Evolutionary conservation across 116 monocot genomes (phyloP).

Genomic region (Papilionanthe hybrid): DNA sequence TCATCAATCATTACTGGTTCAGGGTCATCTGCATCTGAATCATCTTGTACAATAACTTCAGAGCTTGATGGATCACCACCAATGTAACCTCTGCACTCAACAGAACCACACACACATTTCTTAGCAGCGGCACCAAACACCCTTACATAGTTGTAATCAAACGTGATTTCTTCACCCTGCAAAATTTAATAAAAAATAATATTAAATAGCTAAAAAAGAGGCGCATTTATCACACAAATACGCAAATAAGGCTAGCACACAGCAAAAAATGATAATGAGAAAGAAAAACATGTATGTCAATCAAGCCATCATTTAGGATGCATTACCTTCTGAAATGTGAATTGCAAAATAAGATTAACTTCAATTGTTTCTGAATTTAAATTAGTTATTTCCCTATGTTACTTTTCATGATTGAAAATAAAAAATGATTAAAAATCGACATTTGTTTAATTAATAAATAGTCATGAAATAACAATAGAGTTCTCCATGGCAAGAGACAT

Average conservation of each 20-base stretch:
- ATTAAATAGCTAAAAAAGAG: background rate
- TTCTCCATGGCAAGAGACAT: background rate
- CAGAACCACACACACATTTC: conserved; percentile 84
- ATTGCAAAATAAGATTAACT: background rate
- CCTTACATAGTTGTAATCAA: conserved; percentile 94
- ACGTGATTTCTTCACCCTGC: conserved; percentile 95
- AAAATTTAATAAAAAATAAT: conserved; percentile 5
- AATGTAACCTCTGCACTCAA: conserved; percentile 83
- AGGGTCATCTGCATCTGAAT: conserved; percentile 74
- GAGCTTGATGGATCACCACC: conserved; percentile 78
- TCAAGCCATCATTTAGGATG: too few species aligned
- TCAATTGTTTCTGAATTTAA: background rate
- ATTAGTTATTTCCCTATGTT: background rate
- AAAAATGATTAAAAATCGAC: background rate
- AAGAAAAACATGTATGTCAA: background rate
- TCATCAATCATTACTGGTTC: conserved; percentile 48
- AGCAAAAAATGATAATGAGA: conserved; percentile 1
- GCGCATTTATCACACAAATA: background rate
- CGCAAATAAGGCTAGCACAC: background rate
- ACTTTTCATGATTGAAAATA: background rate
- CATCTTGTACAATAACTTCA: conserved; percentile 61
- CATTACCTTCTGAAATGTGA: background rate
- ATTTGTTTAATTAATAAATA: background rate
- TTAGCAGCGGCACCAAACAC: conserved; percentile 93
- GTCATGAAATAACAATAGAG: background rate